Evolutionary conservation across 768 basidiomycete species (phyloP), one percentile per base, ranked within the genome.

Genomic region (Cystobasidium ongulense): DNA sequence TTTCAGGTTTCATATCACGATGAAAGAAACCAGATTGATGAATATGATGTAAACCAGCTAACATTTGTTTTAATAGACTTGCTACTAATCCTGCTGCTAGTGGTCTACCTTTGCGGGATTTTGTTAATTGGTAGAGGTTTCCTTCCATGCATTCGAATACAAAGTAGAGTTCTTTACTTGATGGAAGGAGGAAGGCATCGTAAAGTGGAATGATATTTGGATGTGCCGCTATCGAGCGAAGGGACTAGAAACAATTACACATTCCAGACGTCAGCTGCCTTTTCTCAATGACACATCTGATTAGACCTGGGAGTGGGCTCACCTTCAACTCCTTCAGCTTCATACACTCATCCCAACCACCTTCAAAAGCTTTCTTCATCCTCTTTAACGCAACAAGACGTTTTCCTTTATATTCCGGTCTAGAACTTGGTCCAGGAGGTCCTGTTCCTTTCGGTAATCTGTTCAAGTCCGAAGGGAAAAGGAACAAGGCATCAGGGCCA

Each of bases 101-200:
- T 5, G 92, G 88, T 75, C 94, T 88, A 74, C 94, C 93, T 82
- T 91, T 92, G 75, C 96, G 89, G 59, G 93, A 88, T 83, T 95
- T 97, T 82, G 97, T 95, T 83, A 99, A 90, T 81, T 99, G 96
- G 83, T 95, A 99, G 61, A 99, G 87, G 82, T 99, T 98, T 79
- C 96, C 96, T 82, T 99, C 96, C 96, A 99, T 98, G 79, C 93
- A 94, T 83, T 99, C 96, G 82, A 99, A 99, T 59, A 98, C 95
- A 80, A 98, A 98, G 82, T 98, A 96, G 78, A 99, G 90, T 82
- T 99, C 94, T 82, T 91, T 92, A 75, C 91, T 86, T 77, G 88
- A 87, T 3, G 96, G 96, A n/a, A 93, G 87, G 77, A 99, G 90
- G 84, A 98, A 99, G 80, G 92, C 94, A 82, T 99, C 96, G 85